phyloP scores from a whole-genome alignment of 2,329 filamentous ascomycete genomes.

The Thielaviopsis cerberus region DNA sequence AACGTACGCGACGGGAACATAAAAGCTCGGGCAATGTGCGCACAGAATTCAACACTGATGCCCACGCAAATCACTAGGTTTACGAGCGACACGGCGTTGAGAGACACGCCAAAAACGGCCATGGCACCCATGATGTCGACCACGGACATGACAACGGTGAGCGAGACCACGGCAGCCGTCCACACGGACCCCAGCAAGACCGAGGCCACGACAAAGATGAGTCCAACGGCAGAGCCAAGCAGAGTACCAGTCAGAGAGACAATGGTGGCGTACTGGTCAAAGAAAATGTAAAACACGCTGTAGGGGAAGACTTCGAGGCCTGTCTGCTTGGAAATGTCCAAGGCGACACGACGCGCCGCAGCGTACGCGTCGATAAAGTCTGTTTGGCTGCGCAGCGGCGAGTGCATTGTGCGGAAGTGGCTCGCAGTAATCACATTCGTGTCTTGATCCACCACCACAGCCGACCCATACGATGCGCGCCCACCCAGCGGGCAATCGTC shows the following conservation, averaged over 20 bases:
- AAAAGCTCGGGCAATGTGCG: constrained; percentile 87
- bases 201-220: constrained; percentile 67
- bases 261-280: constrained; percentile 86
- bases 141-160: constrained; percentile 83
- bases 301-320: constrained; percentile 83
- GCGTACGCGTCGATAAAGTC: constrained; percentile 89
- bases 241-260: constrained; percentile 61
- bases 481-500: constrained; percentile 77
- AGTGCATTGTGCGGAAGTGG: constrained; percentile 84
- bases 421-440: constrained; percentile 54
- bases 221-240: constrained; percentile 62
- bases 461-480: constrained; percentile 68
- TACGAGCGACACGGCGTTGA: constrained; percentile 89
- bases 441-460: constrained; percentile 58
- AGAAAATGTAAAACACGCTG: constrained; percentile 96
- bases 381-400: constrained; percentile 65
- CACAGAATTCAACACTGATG: constrained; percentile 93
- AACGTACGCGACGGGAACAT: constrained; percentile 75
- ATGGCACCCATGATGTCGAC: constrained; percentile 90
- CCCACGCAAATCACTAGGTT: constrained; percentile 95
- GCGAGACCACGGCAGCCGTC: constrained; percentile 65
- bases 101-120: constrained; percentile 69
- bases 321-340: constrained; percentile 52
- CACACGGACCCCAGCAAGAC: constrained; percentile 65
- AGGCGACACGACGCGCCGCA: constrained; percentile 70